Evolutionary conservation across 2,329 filamentous ascomycete species (phyloP).

Genomic region (Cadophora luteo-olivacea): DNA sequence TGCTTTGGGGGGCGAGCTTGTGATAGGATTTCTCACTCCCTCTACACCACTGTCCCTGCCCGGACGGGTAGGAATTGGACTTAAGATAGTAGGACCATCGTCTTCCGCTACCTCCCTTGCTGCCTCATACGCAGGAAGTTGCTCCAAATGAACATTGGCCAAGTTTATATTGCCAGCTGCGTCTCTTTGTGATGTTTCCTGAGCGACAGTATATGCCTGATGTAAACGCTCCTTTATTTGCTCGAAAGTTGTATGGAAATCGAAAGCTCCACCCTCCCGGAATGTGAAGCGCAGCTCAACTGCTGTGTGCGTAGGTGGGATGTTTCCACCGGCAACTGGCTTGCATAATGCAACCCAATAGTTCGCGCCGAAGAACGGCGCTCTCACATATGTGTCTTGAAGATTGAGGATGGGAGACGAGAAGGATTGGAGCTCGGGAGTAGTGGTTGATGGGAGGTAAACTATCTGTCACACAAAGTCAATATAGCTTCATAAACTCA

Average conservation of each 20-base stretch:
- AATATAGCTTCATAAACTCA: slow-evolving; percentile 28
- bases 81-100: slow-evolving; percentile 35
- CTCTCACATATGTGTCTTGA: slow-evolving; percentile 83
- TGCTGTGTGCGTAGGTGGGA: slow-evolving; percentile 74
- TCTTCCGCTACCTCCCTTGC: slow-evolving; percentile 39
- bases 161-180: slow-evolving; percentile 57
- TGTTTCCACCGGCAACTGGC: slow-evolving; percentile 82
- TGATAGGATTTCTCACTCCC: slow-evolving; percentile 26
- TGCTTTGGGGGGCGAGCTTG: slow-evolving; percentile 23
- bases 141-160: slow-evolving; percentile 77
- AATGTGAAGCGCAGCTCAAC: slow-evolving; percentile 88
- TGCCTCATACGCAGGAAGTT: slow-evolving; percentile 86
- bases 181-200: slow-evolving; percentile 66
- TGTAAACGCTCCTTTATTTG: slow-evolving; percentile 82
- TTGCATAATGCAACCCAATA: slow-evolving; percentile 83
- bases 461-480: slow-evolving; percentile 66
- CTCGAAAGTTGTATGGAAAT: slow-evolving; percentile 85
- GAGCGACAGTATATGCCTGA: slow-evolving; percentile 78
- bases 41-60: slow-evolving; percentile 36
- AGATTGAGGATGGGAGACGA: slow-evolving; percentile 87
- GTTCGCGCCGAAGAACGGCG: slow-evolving; percentile 93
- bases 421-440: slow-evolving; percentile 78
- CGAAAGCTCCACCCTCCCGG: slow-evolving; percentile 93
- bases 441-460: slow-evolving; percentile 79
- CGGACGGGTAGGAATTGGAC: slow-evolving; percentile 34